phyloP scores from a whole-genome alignment of 2,329 filamentous ascomycete species.

The Cercospora sesami region DNA sequence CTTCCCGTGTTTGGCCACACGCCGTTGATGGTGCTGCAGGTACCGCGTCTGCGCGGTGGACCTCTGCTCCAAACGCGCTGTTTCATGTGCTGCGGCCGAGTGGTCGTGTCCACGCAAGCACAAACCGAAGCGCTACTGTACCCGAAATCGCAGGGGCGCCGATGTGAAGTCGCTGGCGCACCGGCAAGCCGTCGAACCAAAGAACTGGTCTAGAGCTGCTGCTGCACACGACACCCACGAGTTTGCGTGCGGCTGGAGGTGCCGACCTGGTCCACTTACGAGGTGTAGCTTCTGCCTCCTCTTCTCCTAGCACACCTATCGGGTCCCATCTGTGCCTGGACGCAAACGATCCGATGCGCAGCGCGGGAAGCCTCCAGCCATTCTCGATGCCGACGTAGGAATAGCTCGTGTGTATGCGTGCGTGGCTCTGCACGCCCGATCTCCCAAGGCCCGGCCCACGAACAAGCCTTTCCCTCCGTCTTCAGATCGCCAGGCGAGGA shows the following conservation, averaged over 20 bases:
- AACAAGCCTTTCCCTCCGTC: not conserved
- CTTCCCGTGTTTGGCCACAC: not conserved
- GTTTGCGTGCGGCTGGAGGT: not conserved
- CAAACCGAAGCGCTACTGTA: conserved; percentile 1
- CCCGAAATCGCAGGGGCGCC: conserved; percentile 1
- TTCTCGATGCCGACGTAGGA: not conserved
- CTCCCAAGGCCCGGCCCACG: not conserved
- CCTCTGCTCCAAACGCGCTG: conserved; percentile 15
- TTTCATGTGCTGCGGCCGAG: conserved; percentile 20
- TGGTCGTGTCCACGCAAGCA: conserved; percentile 19
- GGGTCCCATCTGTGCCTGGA: not conserved
- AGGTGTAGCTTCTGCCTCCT: not conserved
- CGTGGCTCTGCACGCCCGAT: not conserved
- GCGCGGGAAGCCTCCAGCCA: not conserved
- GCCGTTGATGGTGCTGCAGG: not conserved
- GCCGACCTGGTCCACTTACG: not conserved
- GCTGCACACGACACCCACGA: not conserved
- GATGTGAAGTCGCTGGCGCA: not conserved
- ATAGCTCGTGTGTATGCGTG: not conserved
- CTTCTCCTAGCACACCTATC: not conserved
- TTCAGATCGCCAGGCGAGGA: not conserved
- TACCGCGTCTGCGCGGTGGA: conserved; percentile 19
- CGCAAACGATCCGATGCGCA: not conserved
- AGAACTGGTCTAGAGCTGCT: not conserved
- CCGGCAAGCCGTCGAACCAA: not conserved